Base-by-base conservation (phyloP, 2,329 filamentous ascomycete genomes). In the Fusarium metavorans region DNA sequence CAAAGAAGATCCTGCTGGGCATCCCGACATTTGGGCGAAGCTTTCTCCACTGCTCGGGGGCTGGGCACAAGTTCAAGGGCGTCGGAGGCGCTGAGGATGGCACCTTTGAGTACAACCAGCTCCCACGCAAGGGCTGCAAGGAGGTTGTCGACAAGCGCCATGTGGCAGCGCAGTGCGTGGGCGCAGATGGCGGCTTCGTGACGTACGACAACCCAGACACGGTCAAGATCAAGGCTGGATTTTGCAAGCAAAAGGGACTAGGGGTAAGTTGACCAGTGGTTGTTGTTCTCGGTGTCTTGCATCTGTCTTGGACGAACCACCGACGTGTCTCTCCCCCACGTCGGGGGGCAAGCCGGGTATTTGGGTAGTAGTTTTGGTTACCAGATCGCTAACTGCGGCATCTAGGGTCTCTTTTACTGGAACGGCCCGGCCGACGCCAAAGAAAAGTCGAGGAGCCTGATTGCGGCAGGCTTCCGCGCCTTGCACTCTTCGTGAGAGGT, bases 121-220 rank as follows among this genome's bases (percentile, higher is more conserved):
- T 97, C 9, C 94, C 94, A 23, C 82, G 88, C 37, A 84, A 84
- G 34, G 87, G 87, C 6, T 87, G 92, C 27, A 88, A 89, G 77
- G 94, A 96, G 80, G 84, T 88, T 52, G 87, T 94, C 20, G 93
- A 97, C 82, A 89, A 89, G 75, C 85, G 89, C 20, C 84, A 89
- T 32, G 91, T 92, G 14, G 93, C 93, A 20, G 93, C 94, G 7
- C 93, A 90, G 77, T 96, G 93, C 76, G 84, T 91, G 2, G 93
- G 93, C 7, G 91, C 88, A 2, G 93, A 95, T 77, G 92, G 92
- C 4, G 94, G 93, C 0, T 95, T 95, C 75, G 90, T 96, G 48
- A 92, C 90, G 2, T 97, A 96, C 80, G 94, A 97, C 81, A 95
- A 93, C 74, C 91, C 92, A 5, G 89, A 92, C 50, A 95, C 93